Evolutionary conservation across 106 monocot genomes (phyloP).

Genomic region (Ottelia alismoides): DNA sequence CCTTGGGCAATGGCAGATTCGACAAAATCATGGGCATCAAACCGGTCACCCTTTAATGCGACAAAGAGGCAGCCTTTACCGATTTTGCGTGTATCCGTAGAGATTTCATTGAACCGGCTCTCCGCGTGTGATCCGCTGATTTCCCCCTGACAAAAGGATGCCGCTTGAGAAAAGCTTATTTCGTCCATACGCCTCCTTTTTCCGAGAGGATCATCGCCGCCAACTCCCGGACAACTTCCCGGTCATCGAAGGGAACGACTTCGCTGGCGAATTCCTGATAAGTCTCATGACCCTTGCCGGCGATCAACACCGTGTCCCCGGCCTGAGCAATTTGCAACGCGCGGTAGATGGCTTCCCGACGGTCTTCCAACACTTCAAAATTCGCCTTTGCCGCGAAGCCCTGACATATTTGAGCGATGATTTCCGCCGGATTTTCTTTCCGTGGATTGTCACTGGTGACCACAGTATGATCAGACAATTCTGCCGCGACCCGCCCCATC

Average conservation of each 20-base stretch:
- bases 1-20: no score
- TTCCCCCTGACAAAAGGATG: background rate
- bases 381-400: background rate
- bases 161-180: background rate
- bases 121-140: background rate
- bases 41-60: background rate
- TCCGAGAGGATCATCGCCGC: background rate
- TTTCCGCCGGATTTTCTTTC: background rate
- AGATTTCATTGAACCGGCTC: no score
- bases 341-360: background rate
- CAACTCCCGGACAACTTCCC: background rate
- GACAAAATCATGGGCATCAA: background rate
- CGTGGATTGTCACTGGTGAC: background rate
- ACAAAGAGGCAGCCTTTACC: background rate
- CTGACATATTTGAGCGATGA: background rate
- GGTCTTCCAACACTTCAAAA: background rate
- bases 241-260: background rate
- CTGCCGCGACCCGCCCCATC: background rate
- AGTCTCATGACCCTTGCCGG: background rate
- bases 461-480: background rate
- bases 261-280: background rate
- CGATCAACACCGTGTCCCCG: background rate
- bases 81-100: background rate
- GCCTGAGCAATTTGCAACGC: background rate
- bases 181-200: background rate